Percentiles rank a stretch among this genome's conserved stretches.
Evolutionary conservation across 148 eudicot genomes (phyloP).

Genomic region (Persicaria tinctoria): DNA sequence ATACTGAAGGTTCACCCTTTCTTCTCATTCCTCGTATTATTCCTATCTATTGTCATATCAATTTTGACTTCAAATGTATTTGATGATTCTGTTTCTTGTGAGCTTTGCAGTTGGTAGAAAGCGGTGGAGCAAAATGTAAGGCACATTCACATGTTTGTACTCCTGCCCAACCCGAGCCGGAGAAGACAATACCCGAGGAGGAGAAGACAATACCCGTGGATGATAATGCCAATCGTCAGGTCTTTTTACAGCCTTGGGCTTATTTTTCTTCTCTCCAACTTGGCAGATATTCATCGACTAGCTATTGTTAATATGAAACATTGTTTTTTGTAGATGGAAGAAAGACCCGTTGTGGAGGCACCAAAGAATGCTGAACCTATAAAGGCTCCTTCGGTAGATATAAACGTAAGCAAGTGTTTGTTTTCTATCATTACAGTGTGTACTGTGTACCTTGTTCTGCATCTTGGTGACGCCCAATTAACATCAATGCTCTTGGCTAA

Average conservation of each 20-base stretch:
- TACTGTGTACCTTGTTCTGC: not conserved
- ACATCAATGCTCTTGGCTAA: not conserved
- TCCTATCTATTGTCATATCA: not conserved
- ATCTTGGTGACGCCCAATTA: not conserved
- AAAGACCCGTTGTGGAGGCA: not conserved
- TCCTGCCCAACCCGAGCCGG: conserved; percentile 20
- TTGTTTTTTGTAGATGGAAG: conserved; percentile 3
- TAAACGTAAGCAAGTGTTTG: not conserved
- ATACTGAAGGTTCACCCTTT: conserved; percentile 49
- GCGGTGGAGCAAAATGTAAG: conserved; percentile 35
- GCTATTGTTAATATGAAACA: not conserved
- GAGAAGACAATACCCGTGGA: conserved; percentile 45
- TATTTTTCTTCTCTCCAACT: not conserved
- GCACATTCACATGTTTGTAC: not conserved
- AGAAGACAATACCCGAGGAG: conserved; percentile 38
- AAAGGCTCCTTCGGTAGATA: not conserved
- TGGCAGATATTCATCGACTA: too few relatives aligned
- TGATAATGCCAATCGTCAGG: conserved; percentile 22
- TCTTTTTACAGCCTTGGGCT: conserved; percentile 9
- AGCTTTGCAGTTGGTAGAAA: conserved; percentile 27
- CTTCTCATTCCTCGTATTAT: not conserved
- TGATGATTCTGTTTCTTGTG: not conserved
- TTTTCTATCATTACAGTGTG: not conserved
- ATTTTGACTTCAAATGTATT: not conserved
- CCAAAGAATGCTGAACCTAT: not conserved